A percentile compares a stretch with the other conserved stretches of the same genome.
Conservation (phyloP, 768 basidiomycete species). For the Mycena floridula region DNA sequence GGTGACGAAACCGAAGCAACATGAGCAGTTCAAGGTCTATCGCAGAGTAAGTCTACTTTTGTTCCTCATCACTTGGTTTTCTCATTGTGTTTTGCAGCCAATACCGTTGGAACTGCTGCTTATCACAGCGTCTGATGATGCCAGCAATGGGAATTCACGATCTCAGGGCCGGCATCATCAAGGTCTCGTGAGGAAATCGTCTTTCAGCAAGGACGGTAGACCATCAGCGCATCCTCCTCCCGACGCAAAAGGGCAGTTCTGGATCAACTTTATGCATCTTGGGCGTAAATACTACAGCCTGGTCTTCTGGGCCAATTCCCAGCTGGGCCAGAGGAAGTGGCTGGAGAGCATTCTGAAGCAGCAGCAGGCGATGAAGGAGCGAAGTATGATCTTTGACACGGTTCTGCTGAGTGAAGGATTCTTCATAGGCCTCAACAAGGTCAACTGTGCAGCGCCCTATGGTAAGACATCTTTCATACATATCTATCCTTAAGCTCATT, state of each 20-base stretch:
- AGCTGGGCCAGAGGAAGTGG: conserved; percentile 88
- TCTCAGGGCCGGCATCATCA: conserved; percentile 35
- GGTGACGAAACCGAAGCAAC: conserved; percentile 71
- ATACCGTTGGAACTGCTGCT: conserved; percentile 92
- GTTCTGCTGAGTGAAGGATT: conserved; percentile 81
- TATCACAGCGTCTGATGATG: conserved; percentile 74
- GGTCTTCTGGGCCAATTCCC: conserved; percentile 86
- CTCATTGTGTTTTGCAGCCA: conserved; percentile 50
- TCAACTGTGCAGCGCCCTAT: conserved; percentile 86
- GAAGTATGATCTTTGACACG: conserved; percentile 84
- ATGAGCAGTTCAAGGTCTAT: conserved; percentile 90
- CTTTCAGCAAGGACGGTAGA: conserved; percentile 31
- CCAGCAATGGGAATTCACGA: conserved; percentile 23
- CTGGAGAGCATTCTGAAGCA: conserved; percentile 86
- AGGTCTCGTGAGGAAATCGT: conserved; percentile 38
- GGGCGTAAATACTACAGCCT: conserved; percentile 90
- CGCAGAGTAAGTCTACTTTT: conserved; percentile 59
- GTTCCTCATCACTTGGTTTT: not conserved
- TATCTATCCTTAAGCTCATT: conserved; percentile 6
- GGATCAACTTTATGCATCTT: conserved; percentile 90
- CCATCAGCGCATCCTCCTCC: conserved; percentile 43
- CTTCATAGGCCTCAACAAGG: conserved; percentile 78
- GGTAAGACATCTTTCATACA: conserved; percentile 40
- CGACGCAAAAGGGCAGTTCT: conserved; percentile 76
- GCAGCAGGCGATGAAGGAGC: conserved; percentile 77